Evolutionary conservation across 306 rosid species (phyloP), one percentile per base, ranked within the genome.

Genomic region (Quercus engelmannii): DNA sequence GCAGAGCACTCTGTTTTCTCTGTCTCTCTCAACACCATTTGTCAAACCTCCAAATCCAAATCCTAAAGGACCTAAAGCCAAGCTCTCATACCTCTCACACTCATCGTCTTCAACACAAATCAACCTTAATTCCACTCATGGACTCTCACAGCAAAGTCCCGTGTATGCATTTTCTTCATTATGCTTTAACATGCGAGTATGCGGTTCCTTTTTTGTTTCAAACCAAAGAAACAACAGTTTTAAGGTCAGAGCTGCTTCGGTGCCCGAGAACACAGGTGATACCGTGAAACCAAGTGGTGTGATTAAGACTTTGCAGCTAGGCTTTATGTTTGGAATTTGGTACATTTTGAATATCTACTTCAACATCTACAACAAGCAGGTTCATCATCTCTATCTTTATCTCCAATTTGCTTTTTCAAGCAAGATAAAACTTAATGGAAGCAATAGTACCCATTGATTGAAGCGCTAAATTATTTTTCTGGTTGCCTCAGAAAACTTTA

Each of bases 331-430:
- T 76, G 91, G 84, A 9, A 76, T 75, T 86, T 92, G 93, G 97
- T 92, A 91, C 76, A 80, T 91, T 80, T 79, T 90, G 85, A 92
- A 92, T 74, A 89, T 92, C 74, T 88, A 74, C 90, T 92, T 80
- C 92, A 89, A 92, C 76, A 89, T 91, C 80, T 92, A 78, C 79
- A 92, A 88, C 85, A 92, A 92, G 79, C 93, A 91, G 96, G 97
- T 89, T 71, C 68, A 54, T 57, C 14, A 12, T 38, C 71, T 55
- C 10, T 35, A 6, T 6, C 76, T 55, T 23, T 41, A 58, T 21
- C 21, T 75, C 9, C 11, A 23, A 1, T 61, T 55, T 35, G 21
- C 31, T 1, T 61, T 38, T 55, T 8, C 55, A 55, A 33, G 13
- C 3, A 23, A 20, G 13, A n/a, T 55, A 5, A 65, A 83, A 21